Conservation (phyloP, 2,329 filamentous ascomycete species). For the Blastomyces emzantsi region DNA sequence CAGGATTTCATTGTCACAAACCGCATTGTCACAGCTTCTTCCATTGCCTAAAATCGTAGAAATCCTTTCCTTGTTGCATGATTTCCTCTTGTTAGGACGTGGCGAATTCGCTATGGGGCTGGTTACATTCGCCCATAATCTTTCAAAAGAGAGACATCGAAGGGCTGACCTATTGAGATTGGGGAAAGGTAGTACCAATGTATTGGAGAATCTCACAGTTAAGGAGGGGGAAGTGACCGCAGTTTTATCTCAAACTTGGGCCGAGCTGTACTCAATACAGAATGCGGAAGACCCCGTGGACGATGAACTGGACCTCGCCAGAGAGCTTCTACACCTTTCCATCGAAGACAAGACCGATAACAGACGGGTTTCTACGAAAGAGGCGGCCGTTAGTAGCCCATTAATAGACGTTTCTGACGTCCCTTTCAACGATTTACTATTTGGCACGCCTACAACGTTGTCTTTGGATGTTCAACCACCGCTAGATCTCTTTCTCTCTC, state of each 20-base stretch:
- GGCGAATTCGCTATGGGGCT: conserved; percentile 88
- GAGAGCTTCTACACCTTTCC: conserved; percentile 61
- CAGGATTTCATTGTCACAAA: conserved; percentile 71
- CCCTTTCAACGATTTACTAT: conserved; percentile 67
- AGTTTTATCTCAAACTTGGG: conserved; percentile 69
- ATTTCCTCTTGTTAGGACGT: conserved; percentile 78
- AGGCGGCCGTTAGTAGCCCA: conserved; percentile 17
- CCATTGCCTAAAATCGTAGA: conserved; percentile 69
- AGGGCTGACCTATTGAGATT: conserved; percentile 45
- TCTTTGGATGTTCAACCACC: conserved; percentile 68
- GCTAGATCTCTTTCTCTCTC: conserved; percentile 75
- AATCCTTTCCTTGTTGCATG: conserved; percentile 65
- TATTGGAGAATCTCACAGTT: conserved; percentile 54
- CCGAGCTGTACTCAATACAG: conserved; percentile 65
- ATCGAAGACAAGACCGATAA: conserved; percentile 30
- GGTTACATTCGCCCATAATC: conserved; percentile 74
- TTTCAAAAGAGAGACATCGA: conserved; percentile 63
- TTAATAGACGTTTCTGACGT: conserved; percentile 35
- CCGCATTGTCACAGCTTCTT: conserved; percentile 70
- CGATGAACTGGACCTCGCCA: conserved; percentile 73
- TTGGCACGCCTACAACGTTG: conserved; percentile 65
- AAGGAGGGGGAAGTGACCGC: conserved; percentile 82
- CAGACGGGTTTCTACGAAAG: conserved; percentile 16
- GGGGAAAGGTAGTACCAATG: conserved; percentile 43
- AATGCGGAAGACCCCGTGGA: conserved; percentile 65